phyloP scores from a whole-genome alignment of 2,329 filamentous ascomycete genomes.

The Pyrenochaeta sp. region DNA sequence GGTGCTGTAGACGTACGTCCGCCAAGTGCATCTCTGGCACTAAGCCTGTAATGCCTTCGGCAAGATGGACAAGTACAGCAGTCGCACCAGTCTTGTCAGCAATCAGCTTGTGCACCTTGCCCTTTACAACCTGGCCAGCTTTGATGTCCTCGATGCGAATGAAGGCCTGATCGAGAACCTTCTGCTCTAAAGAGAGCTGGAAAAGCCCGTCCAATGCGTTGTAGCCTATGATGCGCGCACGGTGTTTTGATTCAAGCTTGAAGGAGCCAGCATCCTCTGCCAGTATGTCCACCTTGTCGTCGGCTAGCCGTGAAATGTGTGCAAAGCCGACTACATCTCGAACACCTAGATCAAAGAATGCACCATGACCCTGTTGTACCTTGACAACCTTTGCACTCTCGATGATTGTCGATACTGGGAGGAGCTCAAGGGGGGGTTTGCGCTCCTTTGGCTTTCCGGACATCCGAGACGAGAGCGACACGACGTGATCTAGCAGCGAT shows the following conservation, averaged over 20 bases:
- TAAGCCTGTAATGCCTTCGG: constrained; percentile 87
- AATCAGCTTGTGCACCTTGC: constrained; percentile 84
- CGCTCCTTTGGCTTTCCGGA: constrained; percentile 50
- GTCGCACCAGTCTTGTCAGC: constrained; percentile 79
- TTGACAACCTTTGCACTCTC: constrained; percentile 80
- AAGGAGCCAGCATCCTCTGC: constrained; percentile 80
- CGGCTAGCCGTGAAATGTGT: constrained; percentile 91
- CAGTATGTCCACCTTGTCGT: constrained; percentile 86
- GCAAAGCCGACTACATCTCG: constrained; percentile 82
- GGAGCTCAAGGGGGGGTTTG: constrained; percentile 64
- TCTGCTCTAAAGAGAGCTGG: constrained; percentile 83
- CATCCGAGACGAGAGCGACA: constrained; percentile 64
- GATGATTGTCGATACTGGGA: constrained; percentile 78
- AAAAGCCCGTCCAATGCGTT: constrained; percentile 87
- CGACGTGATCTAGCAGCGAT: constrained; percentile 85
- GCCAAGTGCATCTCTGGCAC: constrained; percentile 89
- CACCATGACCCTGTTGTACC: constrained; percentile 80
- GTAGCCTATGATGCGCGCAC: constrained; percentile 84
- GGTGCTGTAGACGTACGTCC: constrained; percentile 86
- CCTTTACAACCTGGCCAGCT: constrained; percentile 80
- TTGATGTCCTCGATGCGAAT: constrained; percentile 90
- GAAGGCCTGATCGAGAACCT: constrained; percentile 84
- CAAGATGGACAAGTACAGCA: constrained; percentile 82
- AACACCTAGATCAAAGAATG: constrained; percentile 78
- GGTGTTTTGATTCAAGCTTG: constrained; percentile 79